Percentiles rank a stretch among this genome's conserved stretches.
phyloP scores from a whole-genome alignment of 108 stramenopile genomes.

The Nannochloropsis salina region DNA sequence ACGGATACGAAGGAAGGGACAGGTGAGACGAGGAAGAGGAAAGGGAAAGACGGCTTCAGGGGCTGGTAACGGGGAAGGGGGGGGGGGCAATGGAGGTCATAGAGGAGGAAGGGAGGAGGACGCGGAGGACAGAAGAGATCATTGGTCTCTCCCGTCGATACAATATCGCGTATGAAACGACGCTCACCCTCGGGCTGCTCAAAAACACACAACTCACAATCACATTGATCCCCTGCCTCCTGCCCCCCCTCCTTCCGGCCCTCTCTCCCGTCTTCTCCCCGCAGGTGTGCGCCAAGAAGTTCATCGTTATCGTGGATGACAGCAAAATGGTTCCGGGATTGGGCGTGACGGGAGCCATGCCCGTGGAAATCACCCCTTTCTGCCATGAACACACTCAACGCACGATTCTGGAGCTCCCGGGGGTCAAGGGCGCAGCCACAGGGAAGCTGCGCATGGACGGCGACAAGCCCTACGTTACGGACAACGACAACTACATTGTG shows the following conservation, averaged over 20 bases:
- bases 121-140: background rate
- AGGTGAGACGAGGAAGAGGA: background rate
- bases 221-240: background rate
- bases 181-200: too few species aligned
- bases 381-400: slow-evolving; percentile 93
- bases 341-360: slow-evolving; percentile 57
- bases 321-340: slow-evolving; percentile 87
- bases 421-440: background rate
- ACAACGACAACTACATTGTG: slow-evolving; percentile 96
- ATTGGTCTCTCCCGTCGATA: background rate
- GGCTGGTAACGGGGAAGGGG: background rate
- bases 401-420: slow-evolving; percentile 69
- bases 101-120: background rate
- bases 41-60: background rate
- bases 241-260: background rate
- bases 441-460: slow-evolving; percentile 65
- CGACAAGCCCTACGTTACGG: slow-evolving; percentile 91
- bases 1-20: background rate
- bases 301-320: slow-evolving; percentile 83
- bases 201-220: too few species aligned
- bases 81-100: background rate
- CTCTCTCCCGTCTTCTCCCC: background rate
- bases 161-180: too few species aligned
- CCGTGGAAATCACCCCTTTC: slow-evolving; percentile 92
- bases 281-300: slow-evolving; percentile 61